Evolutionary conservation across 495 filamentous ascomycete genomes (phyloP).

Genomic region (Neurospora sp.): DNA sequence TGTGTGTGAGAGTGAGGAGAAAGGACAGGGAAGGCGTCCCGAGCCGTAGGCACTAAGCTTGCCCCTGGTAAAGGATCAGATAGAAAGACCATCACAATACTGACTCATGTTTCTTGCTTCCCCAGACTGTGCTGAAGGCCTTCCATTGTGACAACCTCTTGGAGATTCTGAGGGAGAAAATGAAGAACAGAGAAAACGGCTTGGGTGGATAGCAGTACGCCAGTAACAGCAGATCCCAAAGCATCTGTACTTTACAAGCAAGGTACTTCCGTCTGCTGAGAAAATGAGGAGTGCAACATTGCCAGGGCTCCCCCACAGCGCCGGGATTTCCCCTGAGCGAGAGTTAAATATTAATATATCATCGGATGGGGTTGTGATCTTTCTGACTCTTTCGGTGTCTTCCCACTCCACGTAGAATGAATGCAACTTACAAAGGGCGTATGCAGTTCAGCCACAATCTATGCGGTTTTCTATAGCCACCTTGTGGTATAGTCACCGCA

Average conservation of each 20-base stretch:
- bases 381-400: not conserved
- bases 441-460: not conserved
- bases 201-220: not conserved
- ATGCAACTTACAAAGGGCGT: not conserved
- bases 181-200: not conserved
- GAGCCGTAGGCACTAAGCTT: not conserved
- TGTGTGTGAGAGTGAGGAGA: not conserved
- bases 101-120: not conserved
- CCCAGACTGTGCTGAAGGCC: not conserved
- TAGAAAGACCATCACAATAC: not conserved
- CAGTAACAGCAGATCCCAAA: not conserved
- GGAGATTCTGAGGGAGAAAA: not conserved
- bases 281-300: not conserved
- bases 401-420: not conserved
- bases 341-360: not conserved
- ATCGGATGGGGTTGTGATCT: not conserved
- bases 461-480: not conserved
- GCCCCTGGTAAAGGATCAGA: not conserved
- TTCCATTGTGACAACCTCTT: not conserved
- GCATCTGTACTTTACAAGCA: not conserved
- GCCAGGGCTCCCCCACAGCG: not conserved
- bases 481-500: not conserved
- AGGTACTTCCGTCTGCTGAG: not conserved
- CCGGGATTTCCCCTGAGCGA: not conserved
- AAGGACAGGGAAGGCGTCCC: not conserved